Conservation (phyloP, 192 early-diverging fungal species). For the Backusella mclennaniae region DNA sequence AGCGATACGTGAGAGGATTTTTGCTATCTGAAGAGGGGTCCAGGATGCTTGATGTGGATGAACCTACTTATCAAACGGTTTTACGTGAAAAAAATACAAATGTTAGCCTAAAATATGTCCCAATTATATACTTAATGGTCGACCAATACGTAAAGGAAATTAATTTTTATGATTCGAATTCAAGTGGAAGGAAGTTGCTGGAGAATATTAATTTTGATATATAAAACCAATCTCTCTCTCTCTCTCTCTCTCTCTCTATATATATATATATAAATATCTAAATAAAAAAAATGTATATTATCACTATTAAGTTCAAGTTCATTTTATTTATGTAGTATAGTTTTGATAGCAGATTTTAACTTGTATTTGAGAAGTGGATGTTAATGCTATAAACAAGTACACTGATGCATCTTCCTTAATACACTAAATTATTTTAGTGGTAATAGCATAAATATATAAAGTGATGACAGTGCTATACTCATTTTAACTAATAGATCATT, state of each 20-base stretch:
- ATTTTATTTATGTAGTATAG: no score
- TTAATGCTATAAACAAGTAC: no score
- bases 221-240: neutral
- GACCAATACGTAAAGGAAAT: neutral
- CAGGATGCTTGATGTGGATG: neutral
- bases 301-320: no score
- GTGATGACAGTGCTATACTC: no score
- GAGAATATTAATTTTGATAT: neutral
- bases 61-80: neutral
- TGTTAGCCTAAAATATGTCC: neutral
- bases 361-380: no score
- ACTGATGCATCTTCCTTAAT: no score
- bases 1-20: neutral
- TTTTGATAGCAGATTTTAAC: no score
- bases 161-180: neutral
- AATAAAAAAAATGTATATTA: neutral
- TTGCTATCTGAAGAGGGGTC: neutral
- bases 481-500: neutral
- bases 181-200: neutral
- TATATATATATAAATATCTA: neutral
- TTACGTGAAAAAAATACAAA: neutral
- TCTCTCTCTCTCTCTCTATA: neutral
- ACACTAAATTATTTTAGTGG: no score
- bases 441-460: no score
- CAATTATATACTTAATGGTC: neutral